These are phyloP conservation scores for Ramaria rubella DNA, from an alignment of 768 basidiomycete genomes.

Conservation along the genomic window DNA sequence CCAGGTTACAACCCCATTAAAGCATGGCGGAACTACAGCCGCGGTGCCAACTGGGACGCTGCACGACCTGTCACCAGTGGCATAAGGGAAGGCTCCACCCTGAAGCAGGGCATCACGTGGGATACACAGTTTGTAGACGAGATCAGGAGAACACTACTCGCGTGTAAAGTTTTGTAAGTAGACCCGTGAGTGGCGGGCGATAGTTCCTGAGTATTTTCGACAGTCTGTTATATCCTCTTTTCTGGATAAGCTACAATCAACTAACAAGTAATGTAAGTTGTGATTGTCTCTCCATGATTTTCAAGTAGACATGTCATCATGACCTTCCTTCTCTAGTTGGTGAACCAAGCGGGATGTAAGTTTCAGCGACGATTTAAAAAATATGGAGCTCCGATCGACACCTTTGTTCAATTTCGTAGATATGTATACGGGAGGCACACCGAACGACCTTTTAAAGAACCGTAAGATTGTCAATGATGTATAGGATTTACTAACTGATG, in stretches of 20 bases:
- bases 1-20: slow-evolving; percentile 4
- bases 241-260: slow-evolving; percentile 10
- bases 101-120: neutral
- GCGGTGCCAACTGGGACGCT: slow-evolving; percentile 7
- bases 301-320: neutral
- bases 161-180: slow-evolving; percentile 10
- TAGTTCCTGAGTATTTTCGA: neutral
- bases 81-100: neutral
- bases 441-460: slow-evolving; percentile 9
- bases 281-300: neutral
- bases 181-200: neutral
- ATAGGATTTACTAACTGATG: neutral
- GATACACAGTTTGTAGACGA: slow-evolving; percentile 10
- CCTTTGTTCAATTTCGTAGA: slow-evolving; percentile 1
- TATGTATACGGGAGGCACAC: slow-evolving; percentile 7
- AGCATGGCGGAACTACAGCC: neutral
- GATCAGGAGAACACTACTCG: slow-evolving; percentile 4
- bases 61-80: neutral
- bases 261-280: neutral
- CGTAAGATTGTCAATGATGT: neutral
- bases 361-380: neutral
- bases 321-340: neutral
- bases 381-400: neutral
- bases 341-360: slow-evolving; percentile 7
- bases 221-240: slow-evolving; percentile 4